phyloP scores from a whole-genome alignment of 148 eudicot genomes.

The Rhododendron mucronatum region DNA sequence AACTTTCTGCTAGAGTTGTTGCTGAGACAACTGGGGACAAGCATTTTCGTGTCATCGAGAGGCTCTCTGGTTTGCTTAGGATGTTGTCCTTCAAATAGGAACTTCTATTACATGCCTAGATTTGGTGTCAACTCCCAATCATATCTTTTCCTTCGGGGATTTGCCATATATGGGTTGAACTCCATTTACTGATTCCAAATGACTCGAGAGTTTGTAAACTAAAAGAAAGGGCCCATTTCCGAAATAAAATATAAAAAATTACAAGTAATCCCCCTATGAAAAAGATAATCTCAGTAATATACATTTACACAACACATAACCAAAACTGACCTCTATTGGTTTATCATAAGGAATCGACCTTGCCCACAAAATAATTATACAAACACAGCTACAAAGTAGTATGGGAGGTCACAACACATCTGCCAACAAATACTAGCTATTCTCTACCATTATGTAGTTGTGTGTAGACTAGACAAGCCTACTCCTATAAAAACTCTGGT shows the following conservation, averaged over 20 bases:
- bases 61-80: not conserved
- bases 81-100: not conserved
- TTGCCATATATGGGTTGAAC: not conserved
- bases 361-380: not conserved
- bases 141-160: not conserved
- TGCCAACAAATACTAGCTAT: not conserved
- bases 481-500: not conserved
- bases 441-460: not conserved
- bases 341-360: not conserved
- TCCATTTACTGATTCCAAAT: not conserved
- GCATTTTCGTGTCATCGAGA: not conserved
- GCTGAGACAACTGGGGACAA: not conserved
- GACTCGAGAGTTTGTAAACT: not conserved
- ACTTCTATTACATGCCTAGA: not conserved
- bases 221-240: not conserved
- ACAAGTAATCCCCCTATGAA: not conserved
- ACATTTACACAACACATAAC: slow-evolving; percentile 7
- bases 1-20: not conserved
- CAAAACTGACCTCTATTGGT: not conserved
- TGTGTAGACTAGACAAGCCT: not conserved
- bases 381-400: not conserved
- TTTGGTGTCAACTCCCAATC: not conserved
- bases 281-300: not conserved
- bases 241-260: not conserved
- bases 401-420: not conserved